Evolutionary conservation across 169 alveolate species (phyloP), one percentile per base, ranked within the genome.

Genomic region (Cryptosporidium felis): DNA sequence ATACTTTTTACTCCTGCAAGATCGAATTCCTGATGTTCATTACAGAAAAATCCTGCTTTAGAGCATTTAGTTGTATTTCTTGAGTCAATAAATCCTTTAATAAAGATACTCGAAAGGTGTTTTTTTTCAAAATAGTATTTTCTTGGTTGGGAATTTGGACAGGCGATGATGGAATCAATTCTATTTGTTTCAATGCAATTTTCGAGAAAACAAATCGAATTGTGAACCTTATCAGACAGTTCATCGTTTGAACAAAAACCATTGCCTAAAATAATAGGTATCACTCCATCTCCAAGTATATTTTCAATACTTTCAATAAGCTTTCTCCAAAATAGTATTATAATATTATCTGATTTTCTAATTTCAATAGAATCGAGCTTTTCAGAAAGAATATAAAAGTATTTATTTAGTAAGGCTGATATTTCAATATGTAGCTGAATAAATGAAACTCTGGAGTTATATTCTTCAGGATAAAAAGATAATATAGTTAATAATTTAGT

Each of bases 251-350:
- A 21, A 12, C 6, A 21, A 26, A 65, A 32, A 28, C 23, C 41
- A 4, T 45, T 46, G 16, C 23, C 41, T 18, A 74, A 10, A 23
- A 74, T 10, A 30, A 74, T 53, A 16, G 85, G 85, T 18, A 74
- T 23, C 26, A 53, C 67, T 34, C 74, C 65, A 38, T 74, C 85
- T 14, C 85, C 85, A 3, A 56, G n/a, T 51, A 74, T 74, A 3
- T n/a, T 32, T n/a, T 53, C 58, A 26, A 74, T 26, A 8, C 23
- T 74, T 49, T 51, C 30, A 36, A 53, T 41, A 1, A 74, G 32
- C 5, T 74, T 74, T 36, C 28, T 59, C 85, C 66, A 74, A 74
- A 36, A 56, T 18, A 53, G 8, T 0, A 34, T 16, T 23, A 53
- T 16, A 10, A 53, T 4, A 18, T 51, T 59, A 12, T 10, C 21